phyloP scores from a whole-genome alignment of 2,329 filamentous ascomycete genomes.

The Colletotrichum noveboracense region DNA sequence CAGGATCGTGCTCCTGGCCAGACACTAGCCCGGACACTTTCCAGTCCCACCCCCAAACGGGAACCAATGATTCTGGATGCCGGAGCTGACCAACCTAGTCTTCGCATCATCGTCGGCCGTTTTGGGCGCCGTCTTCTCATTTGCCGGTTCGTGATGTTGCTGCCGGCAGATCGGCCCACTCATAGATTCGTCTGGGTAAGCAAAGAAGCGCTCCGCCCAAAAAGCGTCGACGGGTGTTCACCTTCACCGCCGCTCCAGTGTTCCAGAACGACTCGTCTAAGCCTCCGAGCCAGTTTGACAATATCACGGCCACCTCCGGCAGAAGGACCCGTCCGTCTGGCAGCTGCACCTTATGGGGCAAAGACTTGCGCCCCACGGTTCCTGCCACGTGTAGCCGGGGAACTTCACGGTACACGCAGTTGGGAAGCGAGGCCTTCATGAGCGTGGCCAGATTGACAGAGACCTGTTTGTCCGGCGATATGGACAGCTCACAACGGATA shows the following conservation, averaged over 20 bases:
- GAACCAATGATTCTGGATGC: constrained; percentile 1
- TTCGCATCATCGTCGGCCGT: not conserved
- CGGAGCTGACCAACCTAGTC: not conserved
- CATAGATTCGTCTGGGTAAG: constrained; percentile 15
- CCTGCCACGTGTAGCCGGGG: not conserved
- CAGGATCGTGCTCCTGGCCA: constrained; percentile 2
- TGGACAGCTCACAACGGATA: not conserved
- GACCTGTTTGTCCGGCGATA: not conserved
- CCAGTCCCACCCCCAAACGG: constrained; percentile 1
- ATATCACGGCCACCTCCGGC: not conserved
- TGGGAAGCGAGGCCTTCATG: constrained; percentile 28
- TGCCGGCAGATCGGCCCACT: constrained; percentile 10
- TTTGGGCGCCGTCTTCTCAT: not conserved
- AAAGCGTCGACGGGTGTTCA: too few species aligned
- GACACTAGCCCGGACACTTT: constrained; percentile 3
- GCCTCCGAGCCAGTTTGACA: constrained; percentile 9
- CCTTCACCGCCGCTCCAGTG: not conserved
- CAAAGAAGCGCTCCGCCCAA: constrained; percentile 23
- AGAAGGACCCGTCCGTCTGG: not conserved
- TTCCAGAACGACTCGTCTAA: constrained; percentile 18
- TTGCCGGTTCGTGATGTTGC: not conserved
- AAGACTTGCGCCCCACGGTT: not conserved
- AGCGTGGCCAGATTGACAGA: not conserved
- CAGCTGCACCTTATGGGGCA: not conserved
- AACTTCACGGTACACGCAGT: constrained; percentile 36